phyloP scores from a whole-genome alignment of 2,329 filamentous ascomycete genomes.

The Pyrenophora seminiperda region DNA sequence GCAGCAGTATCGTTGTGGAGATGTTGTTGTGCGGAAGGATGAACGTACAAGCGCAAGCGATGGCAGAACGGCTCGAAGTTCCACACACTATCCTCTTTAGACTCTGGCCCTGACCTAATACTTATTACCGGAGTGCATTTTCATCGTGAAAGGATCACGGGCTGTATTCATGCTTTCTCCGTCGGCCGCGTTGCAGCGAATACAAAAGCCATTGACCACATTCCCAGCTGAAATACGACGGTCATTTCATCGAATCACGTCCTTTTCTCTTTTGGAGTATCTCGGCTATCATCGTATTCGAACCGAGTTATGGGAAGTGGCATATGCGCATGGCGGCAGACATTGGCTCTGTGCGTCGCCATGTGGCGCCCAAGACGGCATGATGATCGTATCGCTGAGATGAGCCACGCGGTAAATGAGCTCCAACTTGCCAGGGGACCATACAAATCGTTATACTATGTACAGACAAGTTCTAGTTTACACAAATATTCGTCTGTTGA shows the following conservation, averaged over 20 bases:
- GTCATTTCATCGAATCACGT: too few species aligned
- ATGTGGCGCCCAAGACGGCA: constrained; percentile 6
- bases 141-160: not conserved
- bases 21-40: not conserved
- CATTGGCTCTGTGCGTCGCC: not conserved
- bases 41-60: not conserved
- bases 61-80: not conserved
- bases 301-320: too few species aligned
- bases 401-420: not conserved
- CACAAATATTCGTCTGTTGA: too few species aligned
- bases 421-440: too few species aligned
- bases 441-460: too few species aligned
- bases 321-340: not conserved
- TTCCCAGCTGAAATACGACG: not conserved
- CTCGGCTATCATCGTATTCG: too few species aligned
- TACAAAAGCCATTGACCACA: not conserved
- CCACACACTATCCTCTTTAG: not conserved
- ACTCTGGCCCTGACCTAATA: not conserved
- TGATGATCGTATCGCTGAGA: constrained; percentile 7
- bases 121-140: not conserved
- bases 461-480: too few species aligned
- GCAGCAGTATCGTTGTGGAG: not conserved
- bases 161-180: not conserved
- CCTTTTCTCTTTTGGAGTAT: too few species aligned
- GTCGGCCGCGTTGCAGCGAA: too few species aligned